These are phyloP conservation scores for Trichoderma aggressivum DNA, from an alignment of 2,329 filamentous ascomycete species.

Conservation along the genomic window DNA sequence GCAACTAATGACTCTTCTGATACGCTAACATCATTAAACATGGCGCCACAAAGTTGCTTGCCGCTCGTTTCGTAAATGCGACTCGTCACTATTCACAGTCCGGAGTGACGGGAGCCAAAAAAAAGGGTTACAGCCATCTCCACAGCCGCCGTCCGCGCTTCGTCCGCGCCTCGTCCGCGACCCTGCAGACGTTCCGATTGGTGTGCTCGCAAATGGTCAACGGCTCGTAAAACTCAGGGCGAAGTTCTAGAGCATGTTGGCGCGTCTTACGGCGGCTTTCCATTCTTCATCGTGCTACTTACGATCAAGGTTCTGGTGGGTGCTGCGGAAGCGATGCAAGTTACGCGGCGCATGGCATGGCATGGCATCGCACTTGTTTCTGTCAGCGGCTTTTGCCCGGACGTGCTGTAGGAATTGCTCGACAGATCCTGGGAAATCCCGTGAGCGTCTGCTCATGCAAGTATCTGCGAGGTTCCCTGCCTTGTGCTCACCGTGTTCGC, in stretches of 20 bases:
- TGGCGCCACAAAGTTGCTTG: slow-evolving; percentile 5
- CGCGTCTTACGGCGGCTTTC: neutral
- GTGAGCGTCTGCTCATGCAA: slow-evolving; percentile 9
- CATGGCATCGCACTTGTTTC: neutral
- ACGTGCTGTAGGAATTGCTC: neutral
- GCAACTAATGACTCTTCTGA: neutral
- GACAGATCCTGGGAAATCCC: slow-evolving; percentile 3
- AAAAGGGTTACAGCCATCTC: slow-evolving; percentile 4
- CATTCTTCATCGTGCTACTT: neutral
- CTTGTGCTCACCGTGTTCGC: neutral
- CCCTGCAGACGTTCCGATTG: slow-evolving; percentile 12
- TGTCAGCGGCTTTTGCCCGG: neutral
- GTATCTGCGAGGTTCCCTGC: slow-evolving; percentile 1
- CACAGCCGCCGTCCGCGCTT: neutral
- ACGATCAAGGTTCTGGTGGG: neutral
- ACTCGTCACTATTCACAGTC: slow-evolving; percentile 7
- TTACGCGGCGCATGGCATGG: neutral
- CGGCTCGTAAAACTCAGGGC: neutral
- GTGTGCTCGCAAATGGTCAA: neutral
- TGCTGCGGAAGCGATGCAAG: neutral
- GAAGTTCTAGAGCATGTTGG: neutral
- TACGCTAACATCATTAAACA: slow-evolving; percentile 2
- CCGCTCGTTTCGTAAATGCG: slow-evolving; percentile 5
- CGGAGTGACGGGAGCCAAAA: neutral
- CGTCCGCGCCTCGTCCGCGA: neutral